Evolutionary conservation across 352 stramenopile species (phyloP), one percentile per base, ranked within the genome.

Genomic region (Phytophthora pluvialis): DNA sequence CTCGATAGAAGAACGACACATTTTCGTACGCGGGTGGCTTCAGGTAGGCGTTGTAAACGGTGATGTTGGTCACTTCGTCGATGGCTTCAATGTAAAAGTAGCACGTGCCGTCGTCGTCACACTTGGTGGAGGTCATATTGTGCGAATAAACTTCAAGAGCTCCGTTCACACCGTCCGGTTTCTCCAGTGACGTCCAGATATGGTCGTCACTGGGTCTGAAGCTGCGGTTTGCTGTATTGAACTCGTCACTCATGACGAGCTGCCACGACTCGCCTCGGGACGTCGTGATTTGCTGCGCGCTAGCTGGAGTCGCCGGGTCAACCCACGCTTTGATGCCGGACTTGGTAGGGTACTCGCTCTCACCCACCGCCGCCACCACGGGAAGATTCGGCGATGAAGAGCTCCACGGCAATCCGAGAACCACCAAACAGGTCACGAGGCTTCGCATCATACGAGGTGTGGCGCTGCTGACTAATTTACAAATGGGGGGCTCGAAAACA

Each of bases 181-280:
- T 98, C 55, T 98, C 79, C 18, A 97, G 80, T 10, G 94, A 89
- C 16, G 92, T 98, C 94, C 94, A 99, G 21, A 91, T 60, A 26
- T 97, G 93, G 77, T 99, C 96, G 16, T 85, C 65, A 16, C 94
- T 94, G 32, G 98, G 93, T 46, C 77, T 49, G 68, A 99, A 98
- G 25, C 63, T 86, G 26, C 96, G 83, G 38, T 82, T 79, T 2
- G 84, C 72, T 28, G 78, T 82, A 66, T 98, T 89, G 73, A 98
- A 98, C 71, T 98, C 94, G 73, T 98, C 94, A 39, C 87, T 97
- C 88, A 97, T 98, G n/a, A 94, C 81, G 0, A 96, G 64, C 10
- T 86, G 52, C 75, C 79, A 89, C 9, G 21, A 60, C 6, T 80
- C 60, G 4, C 79, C 81, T 36, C 80, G 75, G 3, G 60, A 63